Evolutionary conservation across 768 basidiomycete species (phyloP), one percentile per base, ranked within the genome.

Genomic region (Boletellus emodensis): DNA sequence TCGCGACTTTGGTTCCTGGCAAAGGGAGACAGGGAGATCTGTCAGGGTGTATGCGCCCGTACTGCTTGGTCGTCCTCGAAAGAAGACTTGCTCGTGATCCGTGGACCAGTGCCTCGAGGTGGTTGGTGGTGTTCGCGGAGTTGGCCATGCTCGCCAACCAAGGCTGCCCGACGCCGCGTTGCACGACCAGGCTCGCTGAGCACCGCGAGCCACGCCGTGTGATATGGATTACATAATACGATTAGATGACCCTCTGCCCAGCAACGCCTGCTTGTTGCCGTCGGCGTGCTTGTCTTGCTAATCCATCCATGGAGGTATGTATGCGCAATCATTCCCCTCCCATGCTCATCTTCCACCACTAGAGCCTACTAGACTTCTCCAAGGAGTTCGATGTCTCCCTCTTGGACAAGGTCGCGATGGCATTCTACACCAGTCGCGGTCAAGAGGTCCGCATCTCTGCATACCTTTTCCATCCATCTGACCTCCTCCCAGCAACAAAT

Each of bases 341-440:
- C 26, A 24, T 46, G 30, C 43, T 61, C 54, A 53, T 43, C 20
- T 3, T 30, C 26, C 42, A 40, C 44, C 53, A 30, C 15, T 46
- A 96, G 94, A 83, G 77, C 70, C 79, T 96, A 61, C 87, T 96
- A 67, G 93, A 96, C 80, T 93, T 94, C 77, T 85, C 85, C 60
- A 82, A 81, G 62, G 93, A 95, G 63, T 90, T 98, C 72, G 94
- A 98, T 79, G 85, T 96, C 69, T 72, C 77, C 54, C 80, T 97
- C 55, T 78, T 98, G 72, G 96, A 99, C 75, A 89, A 85, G 71
- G 90, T 98, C 62, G 91, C 93, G 43, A 86, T 86, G 74, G 82
- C 91, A 46, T 88, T 98, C 67, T 96, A 93, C 74, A 84, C 89
- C 14, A 87, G 94, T 30, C 69, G 76, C 8, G 93, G 93, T 22